Base-by-base conservation (phyloP, 1,139 yeast genomes). In the Sugiyamaella castrensis region DNA sequence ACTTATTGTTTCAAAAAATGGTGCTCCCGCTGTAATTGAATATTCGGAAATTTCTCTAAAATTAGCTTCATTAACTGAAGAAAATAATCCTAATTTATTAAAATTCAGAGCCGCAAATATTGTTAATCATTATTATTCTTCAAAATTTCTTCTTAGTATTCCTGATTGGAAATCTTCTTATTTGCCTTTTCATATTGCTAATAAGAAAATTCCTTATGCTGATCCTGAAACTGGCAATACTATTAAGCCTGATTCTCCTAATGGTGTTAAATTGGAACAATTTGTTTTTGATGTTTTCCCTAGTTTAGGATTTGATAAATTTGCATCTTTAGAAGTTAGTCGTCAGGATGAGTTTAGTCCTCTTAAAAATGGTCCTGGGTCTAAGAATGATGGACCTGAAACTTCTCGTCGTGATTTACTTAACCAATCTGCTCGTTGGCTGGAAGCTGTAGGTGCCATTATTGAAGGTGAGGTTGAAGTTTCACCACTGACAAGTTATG, bases 201-300 rank as follows among this genome's bases (percentile, higher is more conserved):
- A 76, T 66, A 94, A 94, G 77, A 92, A 91, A 72, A 88, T 94
- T 55, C 82, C 89, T 7, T 71, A 71, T 53, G 75, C 79, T 51
- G 79, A 82, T 60, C 43, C 62, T 8, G 68, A 62, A 9, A 68
- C 77, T 1, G 84, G 84, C 32, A 67, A 72, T 47, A 66, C 71
- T 38, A 62, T 72, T 36, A 81, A 79, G 59, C 97, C 98, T 15
- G 62, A 74, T 2, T 77, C 74, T 50, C 87, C 94, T 47, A 92
- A 94, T 65, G 98, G 98, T 41, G 82, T 91, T 63, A 94, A 94
- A 69, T 76, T 94, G 61, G 99, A 94, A 68, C 98, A 92, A 67
- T 94, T 94, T 63, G 95, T 94, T 50, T 94, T 94, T 72, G 99
- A 94, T 66, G 95, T 94, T 37, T 94, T 92, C 71, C 91, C 94